A percentile compares a stretch with the other conserved stretches of the same genome.
Conservation (phyloP, 1,284 basidiomycete species). For the Fistulinella cinereoalba region DNA sequence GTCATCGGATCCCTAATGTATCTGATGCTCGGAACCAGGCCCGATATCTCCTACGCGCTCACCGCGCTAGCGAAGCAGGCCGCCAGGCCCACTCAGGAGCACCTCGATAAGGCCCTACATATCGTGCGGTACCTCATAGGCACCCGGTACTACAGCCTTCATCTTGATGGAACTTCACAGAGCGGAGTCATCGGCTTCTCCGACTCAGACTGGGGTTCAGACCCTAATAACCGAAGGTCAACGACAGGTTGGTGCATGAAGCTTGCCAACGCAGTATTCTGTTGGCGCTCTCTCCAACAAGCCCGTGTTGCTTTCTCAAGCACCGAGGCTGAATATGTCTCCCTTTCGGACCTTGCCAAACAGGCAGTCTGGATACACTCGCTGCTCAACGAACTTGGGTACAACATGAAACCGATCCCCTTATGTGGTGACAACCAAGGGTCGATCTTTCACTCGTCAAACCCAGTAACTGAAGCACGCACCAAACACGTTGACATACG, state of each 20-base stretch:
- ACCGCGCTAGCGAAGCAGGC: background rate
- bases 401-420: background rate
- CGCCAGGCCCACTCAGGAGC: background rate
- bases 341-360: background rate
- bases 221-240: constrained; percentile 9
- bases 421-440: background rate
- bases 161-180: background rate
- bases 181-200: constrained; percentile 14
- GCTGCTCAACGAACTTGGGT: background rate
- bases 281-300: background rate
- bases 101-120: constrained; percentile 10
- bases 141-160: background rate
- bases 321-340: background rate
- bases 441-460: background rate
- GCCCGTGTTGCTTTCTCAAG: background rate
- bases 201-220: constrained; percentile 31
- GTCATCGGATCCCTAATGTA: too few species aligned
- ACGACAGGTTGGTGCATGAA: constrained; percentile 15
- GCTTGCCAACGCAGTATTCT: background rate
- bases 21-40: background rate
- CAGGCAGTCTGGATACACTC: background rate
- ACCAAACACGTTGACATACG: background rate
- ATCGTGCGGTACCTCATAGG: constrained; percentile 27
- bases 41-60: background rate
- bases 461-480: background rate